Evolutionary conservation across 805 yeast genomes (phyloP), one percentile per base, ranked within the genome.

Genomic region (Kockiozyma suomiensis): DNA sequence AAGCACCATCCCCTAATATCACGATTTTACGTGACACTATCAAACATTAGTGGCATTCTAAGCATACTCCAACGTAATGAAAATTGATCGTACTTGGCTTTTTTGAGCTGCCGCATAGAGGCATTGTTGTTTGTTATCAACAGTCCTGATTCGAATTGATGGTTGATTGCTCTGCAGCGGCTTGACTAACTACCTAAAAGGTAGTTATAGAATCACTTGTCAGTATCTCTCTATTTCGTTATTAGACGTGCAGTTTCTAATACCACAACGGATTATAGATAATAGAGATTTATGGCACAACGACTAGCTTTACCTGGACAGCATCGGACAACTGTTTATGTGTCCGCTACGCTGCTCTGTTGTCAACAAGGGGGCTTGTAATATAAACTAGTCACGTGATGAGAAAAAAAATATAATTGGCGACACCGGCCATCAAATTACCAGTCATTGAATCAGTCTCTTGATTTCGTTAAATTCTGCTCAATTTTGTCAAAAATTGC

Each of bases 1-100:
- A 93, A 19, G 98, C 97, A 84, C 68, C 68, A 47, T 65, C 68
- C 37, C 69, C 69, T 13, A 66, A 55, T 43, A 66, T 66, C 25
- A 66, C 69, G 30, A 61, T 61, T 50, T 61, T 61, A n/a, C 64
- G 64, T 17, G 54, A 49, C 32, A 56, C 64, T 61, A 41, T 19
- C n/a, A n/a, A 3, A n/a, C 25, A 37, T 46, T 19, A 58, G 45
- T 4, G 25, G 15, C 25, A 23, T 12, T 15, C 37, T 17, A 23
- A 23, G 13, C 25, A 37, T 25, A 12, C 25, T 23, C 59, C 21
- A 26, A 23, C 38, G 33, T 7, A 6, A 30, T 30, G 33, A 10
- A 6, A 30, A 30, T 30, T 30, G 6, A 28, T 58, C 65, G 26
- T 58, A 62, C 66, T 56, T 28, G 66, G 65, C 40, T 49, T 47